Evolutionary conservation across 495 filamentous ascomycete species (phyloP).

Genomic region (Aspergillus wentii): DNA sequence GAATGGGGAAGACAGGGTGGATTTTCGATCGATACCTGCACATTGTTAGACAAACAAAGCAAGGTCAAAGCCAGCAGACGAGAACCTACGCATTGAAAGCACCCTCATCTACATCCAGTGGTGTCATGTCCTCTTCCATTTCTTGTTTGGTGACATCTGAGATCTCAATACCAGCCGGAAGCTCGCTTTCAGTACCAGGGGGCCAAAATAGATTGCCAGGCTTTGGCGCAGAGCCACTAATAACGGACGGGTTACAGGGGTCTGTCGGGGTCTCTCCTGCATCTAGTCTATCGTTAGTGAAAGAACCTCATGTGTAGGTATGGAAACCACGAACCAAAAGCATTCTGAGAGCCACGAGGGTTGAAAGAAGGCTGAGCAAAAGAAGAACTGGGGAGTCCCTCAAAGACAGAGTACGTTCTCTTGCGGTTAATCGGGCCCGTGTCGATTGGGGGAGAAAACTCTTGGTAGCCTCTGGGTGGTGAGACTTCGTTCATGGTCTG

Average conservation of each 20-base stretch:
- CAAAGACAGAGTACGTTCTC: slow-evolving; percentile 53
- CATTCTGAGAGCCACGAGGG: slow-evolving; percentile 33
- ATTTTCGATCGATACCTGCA: slow-evolving; percentile 65
- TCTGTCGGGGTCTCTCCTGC: slow-evolving; percentile 38
- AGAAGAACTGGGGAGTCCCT: slow-evolving; percentile 43
- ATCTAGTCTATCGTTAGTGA: slow-evolving; percentile 26
- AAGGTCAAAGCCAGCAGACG: background rate
- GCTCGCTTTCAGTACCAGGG: slow-evolving; percentile 29
- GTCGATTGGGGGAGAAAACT: slow-evolving; percentile 46
- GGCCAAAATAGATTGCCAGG: slow-evolving; percentile 37
- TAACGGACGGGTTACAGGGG: slow-evolving; percentile 30
- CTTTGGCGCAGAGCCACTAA: slow-evolving; percentile 25
- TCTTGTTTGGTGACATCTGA: slow-evolving; percentile 30
- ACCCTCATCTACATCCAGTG: slow-evolving; percentile 39
- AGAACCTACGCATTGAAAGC: slow-evolving; percentile 40
- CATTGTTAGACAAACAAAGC: slow-evolving; percentile 8
- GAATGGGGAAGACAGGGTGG: slow-evolving; percentile 69
- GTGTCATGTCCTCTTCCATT: slow-evolving; percentile 35
- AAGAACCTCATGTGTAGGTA: slow-evolving; percentile 7
- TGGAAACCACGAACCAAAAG: slow-evolving; percentile 23
- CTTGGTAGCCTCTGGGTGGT: slow-evolving; percentile 39
- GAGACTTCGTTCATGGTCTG: slow-evolving; percentile 44
- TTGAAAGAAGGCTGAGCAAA: slow-evolving; percentile 43
- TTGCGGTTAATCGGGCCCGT: slow-evolving; percentile 40
- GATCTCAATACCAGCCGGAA: slow-evolving; percentile 33